Evolutionary conservation across 2,329 filamentous ascomycete species (phyloP).

Genomic region (Colletotrichum sp.): DNA sequence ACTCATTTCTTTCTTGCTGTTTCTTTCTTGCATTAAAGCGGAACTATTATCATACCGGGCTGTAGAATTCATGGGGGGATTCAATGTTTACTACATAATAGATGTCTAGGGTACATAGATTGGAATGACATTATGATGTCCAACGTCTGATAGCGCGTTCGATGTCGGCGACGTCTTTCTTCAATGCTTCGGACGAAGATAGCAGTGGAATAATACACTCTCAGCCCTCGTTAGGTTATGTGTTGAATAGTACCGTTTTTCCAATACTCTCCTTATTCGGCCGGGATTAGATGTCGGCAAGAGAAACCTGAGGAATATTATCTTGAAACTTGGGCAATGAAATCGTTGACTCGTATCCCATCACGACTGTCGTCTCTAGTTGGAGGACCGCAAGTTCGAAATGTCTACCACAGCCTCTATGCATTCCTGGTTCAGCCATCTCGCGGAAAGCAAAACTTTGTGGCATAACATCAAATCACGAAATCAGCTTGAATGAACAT

Average conservation of each 20-base stretch:
- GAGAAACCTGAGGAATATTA: too few relatives aligned
- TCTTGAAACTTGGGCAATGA: not conserved
- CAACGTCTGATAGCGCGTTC: not conserved
- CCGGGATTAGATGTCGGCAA: not conserved
- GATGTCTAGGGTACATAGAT: not conserved
- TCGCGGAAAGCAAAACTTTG: not conserved
- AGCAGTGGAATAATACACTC: not conserved
- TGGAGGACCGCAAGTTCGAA: not conserved
- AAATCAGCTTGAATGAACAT: not conserved
- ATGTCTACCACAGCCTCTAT: not conserved
- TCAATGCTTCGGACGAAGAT: not conserved
- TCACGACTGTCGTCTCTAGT: not conserved
- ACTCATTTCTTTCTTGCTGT: not conserved
- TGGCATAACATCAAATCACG: not conserved
- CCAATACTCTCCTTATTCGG: not conserved
- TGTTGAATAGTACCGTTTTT: not conserved
- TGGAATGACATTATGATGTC: not conserved
- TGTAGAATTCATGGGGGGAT: not conserved
- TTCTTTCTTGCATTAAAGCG: not conserved
- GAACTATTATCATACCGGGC: not conserved
- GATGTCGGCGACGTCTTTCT: not conserved
- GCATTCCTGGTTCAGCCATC: not conserved
- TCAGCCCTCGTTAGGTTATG: not conserved
- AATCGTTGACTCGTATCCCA: not conserved
- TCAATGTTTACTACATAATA: not conserved